Conservation (phyloP, 768 basidiomycete genomes). For the Austroboletus festivus region DNA sequence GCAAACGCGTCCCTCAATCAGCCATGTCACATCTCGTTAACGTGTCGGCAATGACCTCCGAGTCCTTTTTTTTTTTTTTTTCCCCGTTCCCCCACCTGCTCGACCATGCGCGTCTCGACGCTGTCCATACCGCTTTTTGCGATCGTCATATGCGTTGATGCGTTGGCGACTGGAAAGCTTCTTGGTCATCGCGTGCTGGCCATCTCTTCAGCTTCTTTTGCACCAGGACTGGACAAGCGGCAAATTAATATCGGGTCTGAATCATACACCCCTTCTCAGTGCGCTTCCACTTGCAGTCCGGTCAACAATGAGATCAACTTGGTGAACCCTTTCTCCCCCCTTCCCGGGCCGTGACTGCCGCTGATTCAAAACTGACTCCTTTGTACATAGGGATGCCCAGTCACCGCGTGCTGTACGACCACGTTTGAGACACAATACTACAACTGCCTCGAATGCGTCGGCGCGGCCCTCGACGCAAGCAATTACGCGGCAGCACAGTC, state of each 20-base stretch:
- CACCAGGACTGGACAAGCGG: constrained; percentile 4
- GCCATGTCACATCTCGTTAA: not conserved
- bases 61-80: not conserved
- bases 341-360: not conserved
- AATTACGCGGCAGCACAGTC: constrained; percentile 32
- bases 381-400: constrained; percentile 26
- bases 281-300: constrained; percentile 21
- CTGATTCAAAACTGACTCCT: not conserved
- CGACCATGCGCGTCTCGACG: constrained; percentile 15
- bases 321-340: constrained; percentile 12
- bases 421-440: constrained; percentile 39
- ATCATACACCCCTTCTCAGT: constrained; percentile 21
- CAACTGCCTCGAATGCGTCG: constrained; percentile 42
- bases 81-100: not conserved
- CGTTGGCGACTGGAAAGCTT: constrained; percentile 1
- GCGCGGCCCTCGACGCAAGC: constrained; percentile 18
- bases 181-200: not conserved
- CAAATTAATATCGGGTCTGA: constrained; percentile 15
- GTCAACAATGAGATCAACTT: constrained; percentile 23
- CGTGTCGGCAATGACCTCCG: constrained; percentile 1
- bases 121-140: constrained; percentile 2
- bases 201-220: constrained; percentile 1
- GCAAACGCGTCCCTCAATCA: no score
- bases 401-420: constrained; percentile 37
- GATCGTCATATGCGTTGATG: not conserved